Base-by-base conservation (phyloP, 2,329 filamentous ascomycete species). In the Venturiaceae sp. region DNA sequence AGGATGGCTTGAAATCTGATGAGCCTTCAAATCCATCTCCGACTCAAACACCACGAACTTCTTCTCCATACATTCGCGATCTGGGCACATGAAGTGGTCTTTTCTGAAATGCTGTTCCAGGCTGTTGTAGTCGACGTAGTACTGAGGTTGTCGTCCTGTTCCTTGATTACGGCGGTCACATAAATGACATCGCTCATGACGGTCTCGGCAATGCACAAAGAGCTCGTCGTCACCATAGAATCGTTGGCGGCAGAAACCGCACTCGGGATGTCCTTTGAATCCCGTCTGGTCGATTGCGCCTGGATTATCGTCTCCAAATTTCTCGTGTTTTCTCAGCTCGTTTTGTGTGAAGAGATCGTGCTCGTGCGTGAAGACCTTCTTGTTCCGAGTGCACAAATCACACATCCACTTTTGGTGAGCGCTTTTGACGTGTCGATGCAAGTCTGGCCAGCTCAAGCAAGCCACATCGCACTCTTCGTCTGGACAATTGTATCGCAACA, bases 351-450 rank as follows among this genome's bases (percentile, higher is more conserved):
- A 97, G 1, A 99, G 80, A 62, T 95, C 90, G 69, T 99, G 94
- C 73, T 99, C 94, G 73, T 99, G 94, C 1, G 94, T 96, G 66
- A 99, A 99, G 34, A 96, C 91, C 69, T 96, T 96, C 75, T 99
- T 99, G 77, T 96, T 92, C 61, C 91, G 80, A 6, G 92, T 88
- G 73, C 92, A 96, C 11, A 96, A 79, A 71, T 96, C 90, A 72
- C 83, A 95, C 86, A 95, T 92, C 69, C 88, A 86, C 75, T 92
- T 95, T 63, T 86, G 80, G 75, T 99, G 94, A 60, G 81, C 82
- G 56, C 78, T 83, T 68, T 87, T 88, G 59, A 96, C 92, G 77
- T 99, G 88, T 44, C 85, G 80, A 70, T 91, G 86, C 58, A 92
- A 73, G 66, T 90, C 86, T 16, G 86, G 86, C 87, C 87, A 91